Base-by-base conservation (phyloP, 164 flowering plant species). In the Chimonanthus praecox region DNA sequence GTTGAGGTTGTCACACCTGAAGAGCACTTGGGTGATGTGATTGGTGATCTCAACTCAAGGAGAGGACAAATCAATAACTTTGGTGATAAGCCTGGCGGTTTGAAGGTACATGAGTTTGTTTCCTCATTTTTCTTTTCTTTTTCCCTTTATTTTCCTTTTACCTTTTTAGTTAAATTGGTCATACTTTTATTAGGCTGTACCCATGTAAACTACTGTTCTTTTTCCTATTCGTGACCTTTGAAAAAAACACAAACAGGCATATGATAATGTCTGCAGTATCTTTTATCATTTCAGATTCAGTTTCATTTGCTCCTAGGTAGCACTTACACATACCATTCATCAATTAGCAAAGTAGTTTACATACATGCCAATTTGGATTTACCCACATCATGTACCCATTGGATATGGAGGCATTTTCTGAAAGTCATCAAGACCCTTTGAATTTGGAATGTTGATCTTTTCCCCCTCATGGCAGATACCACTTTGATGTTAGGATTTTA, bases 21-120 rank as follows among this genome's bases (percentile, higher is more conserved):
- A 76, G 97, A 93, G 68, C 97, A 95, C 82, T 82, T 95, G 84
- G 98, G 99, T 46, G 99, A 95, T 87, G 97, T 95, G n/a, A 95
- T 95, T 79, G 98, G 98, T 79, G 99, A 93, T 81, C 90, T 95
- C 58, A 95, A 93, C 86, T 92, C 97, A 5, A 90, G 98, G 74
- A 89, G 99, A 89, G 99, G 98, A 3, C 97, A 90, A 83, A 93
- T 93, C 79, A 88, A 89, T 84, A 90, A 75, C 80, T 95, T 92
- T 76, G 89, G 92, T 47, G 98, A 92, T 77, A 95, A 95, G 72
- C 98, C 97, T 61, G 97, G 98, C 73, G 97, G 99, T 48, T 88
- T 95, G 78, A 95, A 93, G 99, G 98, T 95, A 86, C 47, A 66
- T 72, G 45, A 63, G 18, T 33, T 48, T 21, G 4, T 47, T 46